Conservation (phyloP, 2,329 filamentous ascomycete genomes). For the Aspergillus sp. region DNA sequence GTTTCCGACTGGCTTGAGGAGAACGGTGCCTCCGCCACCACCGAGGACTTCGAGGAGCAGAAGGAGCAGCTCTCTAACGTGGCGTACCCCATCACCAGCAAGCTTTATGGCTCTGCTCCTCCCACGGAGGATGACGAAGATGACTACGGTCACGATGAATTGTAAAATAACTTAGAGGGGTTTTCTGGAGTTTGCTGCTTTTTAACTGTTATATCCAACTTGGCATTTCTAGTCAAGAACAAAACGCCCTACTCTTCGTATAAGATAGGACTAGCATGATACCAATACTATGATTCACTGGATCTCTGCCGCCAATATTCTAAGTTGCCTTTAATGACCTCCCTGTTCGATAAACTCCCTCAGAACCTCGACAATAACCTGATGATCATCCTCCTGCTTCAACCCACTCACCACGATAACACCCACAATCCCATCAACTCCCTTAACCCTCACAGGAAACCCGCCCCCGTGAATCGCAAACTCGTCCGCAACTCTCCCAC, state of each 20-base stretch:
- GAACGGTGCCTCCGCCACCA: conserved; percentile 80
- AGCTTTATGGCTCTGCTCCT: conserved; percentile 78
- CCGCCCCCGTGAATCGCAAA: conserved; percentile 82
- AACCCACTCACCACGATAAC: conserved; percentile 77
- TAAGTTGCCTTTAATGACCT: not conserved
- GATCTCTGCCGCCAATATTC: not conserved
- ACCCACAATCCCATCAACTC: conserved; percentile 75
- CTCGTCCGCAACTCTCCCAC: conserved; percentile 51
- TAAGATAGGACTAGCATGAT: conserved; percentile 24
- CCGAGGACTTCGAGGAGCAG: conserved; percentile 99
- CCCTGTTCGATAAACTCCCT: conserved; percentile 51
- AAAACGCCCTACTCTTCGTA: conserved; percentile 16
- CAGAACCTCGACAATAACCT: conserved; percentile 72
- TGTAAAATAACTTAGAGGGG: conserved; percentile 62
- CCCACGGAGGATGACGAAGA: conserved; percentile 72
- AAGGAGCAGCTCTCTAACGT: conserved; percentile 98
- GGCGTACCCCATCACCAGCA: conserved; percentile 98
- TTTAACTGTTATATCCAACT: conserved; percentile 19
- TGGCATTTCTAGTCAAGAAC: conserved; percentile 2
- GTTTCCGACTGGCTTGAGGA: conserved; percentile 95
- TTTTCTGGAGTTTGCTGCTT: conserved; percentile 42
- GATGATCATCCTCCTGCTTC: conserved; percentile 78
- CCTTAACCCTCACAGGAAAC: conserved; percentile 71
- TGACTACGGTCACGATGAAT: conserved; percentile 72
- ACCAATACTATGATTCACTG: conserved; percentile 14